Evolutionary conservation across 305 asterid species (phyloP).

Genomic region (Ruellia speciosa): DNA sequence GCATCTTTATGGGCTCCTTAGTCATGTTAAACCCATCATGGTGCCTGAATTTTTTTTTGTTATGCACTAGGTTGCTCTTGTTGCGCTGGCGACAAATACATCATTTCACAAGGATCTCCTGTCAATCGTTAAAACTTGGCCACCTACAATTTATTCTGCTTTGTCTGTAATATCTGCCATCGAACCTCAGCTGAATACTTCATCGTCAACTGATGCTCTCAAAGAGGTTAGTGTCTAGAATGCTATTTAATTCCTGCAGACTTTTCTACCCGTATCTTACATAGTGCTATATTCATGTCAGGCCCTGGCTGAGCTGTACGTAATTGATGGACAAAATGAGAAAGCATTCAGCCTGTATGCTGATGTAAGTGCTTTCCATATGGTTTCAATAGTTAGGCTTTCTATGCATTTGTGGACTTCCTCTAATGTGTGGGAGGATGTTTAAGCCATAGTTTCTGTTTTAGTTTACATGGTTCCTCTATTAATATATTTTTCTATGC

Average conservation of each 20-base stretch:
- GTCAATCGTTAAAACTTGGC: slow-evolving; percentile 84
- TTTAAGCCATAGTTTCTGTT: slow-evolving; percentile 19
- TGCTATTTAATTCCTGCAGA: slow-evolving; percentile 17
- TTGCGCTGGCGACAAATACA: slow-evolving; percentile 86
- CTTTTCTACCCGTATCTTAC: slow-evolving; percentile 20
- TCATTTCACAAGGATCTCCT: slow-evolving; percentile 86
- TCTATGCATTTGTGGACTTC: slow-evolving; percentile 5
- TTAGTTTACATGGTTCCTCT: slow-evolving; percentile 19
- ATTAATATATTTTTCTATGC: slow-evolving; percentile 19
- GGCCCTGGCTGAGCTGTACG: slow-evolving; percentile 90
- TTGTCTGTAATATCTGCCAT: slow-evolving; percentile 78
- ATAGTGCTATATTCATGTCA: slow-evolving; percentile 29
- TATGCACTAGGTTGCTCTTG: slow-evolving; percentile 71
- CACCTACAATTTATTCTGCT: slow-evolving; percentile 70
- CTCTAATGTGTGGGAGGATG: slow-evolving; percentile 13
- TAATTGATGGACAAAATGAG: slow-evolving; percentile 77
- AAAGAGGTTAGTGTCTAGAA: slow-evolving; percentile 55
- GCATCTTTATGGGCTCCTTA: neutral
- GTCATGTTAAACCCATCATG: slow-evolving; percentile 15
- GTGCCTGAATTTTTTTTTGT: slow-evolving; percentile 24
- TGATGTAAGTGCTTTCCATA: slow-evolving; percentile 59
- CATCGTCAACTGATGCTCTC: slow-evolving; percentile 73
- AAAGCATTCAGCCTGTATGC: slow-evolving; percentile 87
- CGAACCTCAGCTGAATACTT: slow-evolving; percentile 85
- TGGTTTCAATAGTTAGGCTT: slow-evolving; percentile 4